Conservation (phyloP, 2,329 filamentous ascomycete species). For the Hymenoscyphus albidus region DNA sequence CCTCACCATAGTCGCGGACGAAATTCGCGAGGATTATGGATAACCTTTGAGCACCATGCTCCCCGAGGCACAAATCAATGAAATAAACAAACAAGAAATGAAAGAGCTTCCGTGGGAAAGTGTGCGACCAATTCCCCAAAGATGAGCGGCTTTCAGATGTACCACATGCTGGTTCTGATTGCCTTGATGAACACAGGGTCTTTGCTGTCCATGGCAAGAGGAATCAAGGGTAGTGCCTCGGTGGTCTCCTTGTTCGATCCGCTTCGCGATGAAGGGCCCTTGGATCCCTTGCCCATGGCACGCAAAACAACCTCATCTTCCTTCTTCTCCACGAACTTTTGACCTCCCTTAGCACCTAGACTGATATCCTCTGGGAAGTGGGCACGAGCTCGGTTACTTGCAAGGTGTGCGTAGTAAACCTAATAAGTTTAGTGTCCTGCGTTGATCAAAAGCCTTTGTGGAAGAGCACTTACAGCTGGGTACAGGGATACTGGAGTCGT, state of each 20-base stretch:
- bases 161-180: slow-evolving; percentile 35
- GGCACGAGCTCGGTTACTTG: slow-evolving; percentile 71
- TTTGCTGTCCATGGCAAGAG: slow-evolving; percentile 24
- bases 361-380: slow-evolving; percentile 59
- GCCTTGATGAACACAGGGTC: slow-evolving; percentile 12
- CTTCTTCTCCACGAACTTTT: slow-evolving; percentile 38
- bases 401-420: slow-evolving; percentile 93
- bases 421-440: slow-evolving; percentile 57
- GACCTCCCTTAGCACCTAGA: slow-evolving; percentile 42
- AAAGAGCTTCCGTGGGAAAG: slow-evolving; percentile 7
- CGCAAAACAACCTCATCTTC: slow-evolving; percentile 21
- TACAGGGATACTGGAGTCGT: slow-evolving; percentile 78
- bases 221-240: slow-evolving; percentile 28
- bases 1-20: slow-evolving; percentile 11
- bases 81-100: slow-evolving; percentile 24
- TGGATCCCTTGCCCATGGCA: slow-evolving; percentile 11
- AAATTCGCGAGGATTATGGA: slow-evolving; percentile 10
- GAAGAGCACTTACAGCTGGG: slow-evolving; percentile 11
- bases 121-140: slow-evolving; percentile 17
- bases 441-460: not conserved
- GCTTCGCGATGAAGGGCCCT: slow-evolving; percentile 22
- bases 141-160: slow-evolving; percentile 27
- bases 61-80: slow-evolving; percentile 13
- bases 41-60: slow-evolving; percentile 19
- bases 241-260: slow-evolving; percentile 15